Evolutionary conservation across 495 filamentous ascomycete genomes (phyloP), one percentile per base, ranked within the genome.

Genomic region (Aspergillus bridgeri): DNA sequence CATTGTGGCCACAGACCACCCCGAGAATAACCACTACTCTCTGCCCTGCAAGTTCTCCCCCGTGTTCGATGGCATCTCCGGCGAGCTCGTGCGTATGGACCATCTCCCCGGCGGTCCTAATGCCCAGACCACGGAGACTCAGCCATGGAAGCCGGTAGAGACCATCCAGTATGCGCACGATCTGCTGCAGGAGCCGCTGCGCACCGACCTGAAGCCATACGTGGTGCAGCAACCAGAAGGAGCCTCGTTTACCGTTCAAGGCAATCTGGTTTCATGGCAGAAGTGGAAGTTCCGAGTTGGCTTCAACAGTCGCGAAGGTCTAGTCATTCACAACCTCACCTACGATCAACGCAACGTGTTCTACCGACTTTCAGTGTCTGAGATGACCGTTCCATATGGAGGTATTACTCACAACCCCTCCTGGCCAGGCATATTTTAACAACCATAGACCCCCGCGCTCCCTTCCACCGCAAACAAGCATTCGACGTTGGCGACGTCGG

Each of bases 171-270:
- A 78, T 50, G 73, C 73, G 0, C 75, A 78, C 53, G 71, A 77
- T 8, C 57, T 78, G 21, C 75, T 75, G 7, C 63, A 68, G 11
- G 67, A 72, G 50, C 64, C 68, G 2, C 44, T 75, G 20, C 71
- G 79, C 25, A 81, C 78, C 47, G 82, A 91, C 65, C 67, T 94
- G 29, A 93, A 93, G 72, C 89, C 91, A 3, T 77, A 92, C 54
- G 83, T 87, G 20, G 84, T 94, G 0, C 72, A 86, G 43, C 91
- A 94, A 63, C 90, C 90, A 0, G 81, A 92, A 59, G 91, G 91
- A 1, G 81, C 85, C 9, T 90, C 86, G 9, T 96, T 94, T 69
- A 70, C 46, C 43, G 69, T 74, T 7, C 51, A 63, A 6, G 73
- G 69, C 1, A 74, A 75, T 59, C 65, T 67, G 3, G 69, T 76